phyloP scores from a whole-genome alignment of 352 stramenopile genomes.

The Pythium myriotylum region DNA sequence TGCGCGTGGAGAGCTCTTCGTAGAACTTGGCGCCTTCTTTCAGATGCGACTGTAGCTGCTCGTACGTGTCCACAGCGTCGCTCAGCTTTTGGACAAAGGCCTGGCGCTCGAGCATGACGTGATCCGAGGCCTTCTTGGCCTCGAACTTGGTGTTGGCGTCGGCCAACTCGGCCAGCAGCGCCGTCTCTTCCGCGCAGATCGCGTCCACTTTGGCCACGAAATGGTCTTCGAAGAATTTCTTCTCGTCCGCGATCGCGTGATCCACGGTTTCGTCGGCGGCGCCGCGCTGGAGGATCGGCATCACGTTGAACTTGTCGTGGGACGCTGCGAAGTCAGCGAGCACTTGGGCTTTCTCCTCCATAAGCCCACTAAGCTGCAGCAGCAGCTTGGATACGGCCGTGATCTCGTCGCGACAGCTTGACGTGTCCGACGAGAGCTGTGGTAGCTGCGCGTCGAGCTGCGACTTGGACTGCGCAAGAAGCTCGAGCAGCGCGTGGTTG shows the following conservation, averaged over 20 bases:
- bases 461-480: slow-evolving; percentile 51
- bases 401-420: slow-evolving; percentile 62
- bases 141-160: slow-evolving; percentile 62
- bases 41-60: slow-evolving; percentile 75
- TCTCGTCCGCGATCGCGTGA: slow-evolving; percentile 48
- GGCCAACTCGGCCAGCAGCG: slow-evolving; percentile 41
- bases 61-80: slow-evolving; percentile 72
- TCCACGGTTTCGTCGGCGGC: slow-evolving; percentile 24
- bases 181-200: slow-evolving; percentile 56
- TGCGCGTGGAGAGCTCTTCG: slow-evolving; percentile 50
- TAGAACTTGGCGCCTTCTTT: slow-evolving; percentile 78
- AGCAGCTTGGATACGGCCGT: slow-evolving; percentile 45
- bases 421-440: slow-evolving; percentile 45
- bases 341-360: slow-evolving; percentile 69
- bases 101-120: slow-evolving; percentile 55
- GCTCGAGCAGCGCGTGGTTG: slow-evolving; percentile 39
- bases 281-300: slow-evolving; percentile 49
- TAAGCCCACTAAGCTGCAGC: slow-evolving; percentile 49
- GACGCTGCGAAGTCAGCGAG: slow-evolving; percentile 52
- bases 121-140: slow-evolving; percentile 56
- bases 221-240: slow-evolving; percentile 62
- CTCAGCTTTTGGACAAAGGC: slow-evolving; percentile 60
- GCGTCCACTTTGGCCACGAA: slow-evolving; percentile 56
- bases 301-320: slow-evolving; percentile 60
- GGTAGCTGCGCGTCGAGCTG: slow-evolving; percentile 63